phyloP scores from a whole-genome alignment of 2,329 filamentous ascomycete species.

The Beauveria brongniartii region DNA sequence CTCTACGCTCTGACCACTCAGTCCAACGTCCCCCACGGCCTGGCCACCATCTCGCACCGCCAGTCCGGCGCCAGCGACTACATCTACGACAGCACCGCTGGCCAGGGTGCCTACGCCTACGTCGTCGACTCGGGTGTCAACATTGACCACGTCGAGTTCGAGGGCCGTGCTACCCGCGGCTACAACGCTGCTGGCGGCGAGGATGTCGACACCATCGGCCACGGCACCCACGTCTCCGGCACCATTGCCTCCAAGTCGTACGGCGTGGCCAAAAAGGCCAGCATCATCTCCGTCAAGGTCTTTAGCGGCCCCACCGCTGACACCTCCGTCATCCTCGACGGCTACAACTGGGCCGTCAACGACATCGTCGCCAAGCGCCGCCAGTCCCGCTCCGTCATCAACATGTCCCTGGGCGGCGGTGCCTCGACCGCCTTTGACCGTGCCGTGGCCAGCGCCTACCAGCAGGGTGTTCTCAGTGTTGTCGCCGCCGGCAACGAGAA shows the following conservation, averaged over 20 bases:
- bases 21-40: conserved; percentile 32
- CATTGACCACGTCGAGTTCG: conserved; percentile 46
- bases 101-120: conserved; percentile 51
- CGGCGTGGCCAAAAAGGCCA: conserved; percentile 52
- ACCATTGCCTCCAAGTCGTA: conserved; percentile 53
- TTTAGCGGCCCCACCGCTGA: conserved; percentile 39
- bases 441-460: conserved; percentile 38
- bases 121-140: conserved; percentile 59
- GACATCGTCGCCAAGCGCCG: conserved; percentile 16
- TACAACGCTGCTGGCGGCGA: conserved; percentile 36
- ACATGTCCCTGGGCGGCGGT: conserved; percentile 46
- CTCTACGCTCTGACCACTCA: conserved; percentile 26
- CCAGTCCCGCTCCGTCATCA: conserved; percentile 32
- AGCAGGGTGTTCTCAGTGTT: conserved; percentile 40
- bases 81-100: conserved; percentile 39
- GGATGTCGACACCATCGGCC: conserved; percentile 43
- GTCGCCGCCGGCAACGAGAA: conserved; percentile 48
- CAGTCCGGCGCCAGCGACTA: conserved; percentile 21
- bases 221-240: conserved; percentile 56
- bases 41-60: conserved; percentile 36
- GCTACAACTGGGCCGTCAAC: conserved; percentile 11
- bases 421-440: conserved; percentile 39
- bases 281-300: conserved; percentile 53
- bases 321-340: conserved; percentile 40
- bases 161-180: conserved; percentile 39